Conservation (phyloP, 495 filamentous ascomycete species). For the Penicillium paxilli region DNA sequence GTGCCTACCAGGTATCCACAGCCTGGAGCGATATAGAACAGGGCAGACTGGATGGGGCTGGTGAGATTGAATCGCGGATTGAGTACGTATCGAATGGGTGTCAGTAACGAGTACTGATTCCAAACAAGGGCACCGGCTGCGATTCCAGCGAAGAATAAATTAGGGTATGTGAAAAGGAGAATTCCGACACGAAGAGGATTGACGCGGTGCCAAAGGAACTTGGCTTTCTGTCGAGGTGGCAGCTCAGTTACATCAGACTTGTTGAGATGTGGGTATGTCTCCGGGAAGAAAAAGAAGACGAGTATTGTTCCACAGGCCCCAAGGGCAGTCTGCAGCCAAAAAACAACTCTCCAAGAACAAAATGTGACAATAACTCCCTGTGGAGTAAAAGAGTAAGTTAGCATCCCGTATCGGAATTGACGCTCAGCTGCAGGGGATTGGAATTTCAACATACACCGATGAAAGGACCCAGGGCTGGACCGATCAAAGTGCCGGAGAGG, state of each 20-base stretch:
- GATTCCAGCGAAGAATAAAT: conserved; percentile 60
- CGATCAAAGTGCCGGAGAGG: conserved; percentile 66
- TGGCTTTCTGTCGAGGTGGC: conserved; percentile 43
- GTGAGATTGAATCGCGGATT: conserved; percentile 71
- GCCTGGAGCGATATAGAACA: conserved; percentile 76
- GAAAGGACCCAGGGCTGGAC: conserved; percentile 70
- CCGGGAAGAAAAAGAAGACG: conserved; percentile 65
- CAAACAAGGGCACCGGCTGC: conserved; percentile 64
- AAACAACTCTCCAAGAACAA: conserved; percentile 66
- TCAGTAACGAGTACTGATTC: conserved; percentile 73
- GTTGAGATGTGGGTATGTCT: conserved; percentile 64
- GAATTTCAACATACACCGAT: conserved; percentile 38
- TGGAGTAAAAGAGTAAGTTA: not conserved
- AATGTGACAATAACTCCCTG: conserved; percentile 70
- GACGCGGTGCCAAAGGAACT: conserved; percentile 56
- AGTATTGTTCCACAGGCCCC: conserved; percentile 56
- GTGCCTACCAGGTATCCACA: conserved; percentile 69
- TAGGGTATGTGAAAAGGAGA: conserved; percentile 61
- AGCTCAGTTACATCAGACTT: conserved; percentile 55
- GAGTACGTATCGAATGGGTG: conserved; percentile 72
- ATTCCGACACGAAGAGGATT: conserved; percentile 62
- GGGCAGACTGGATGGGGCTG: conserved; percentile 63
- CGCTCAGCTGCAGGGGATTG: not conserved
- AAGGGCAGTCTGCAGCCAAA: conserved; percentile 70
- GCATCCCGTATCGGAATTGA: not conserved